Conservation (phyloP, 192 early-diverging fungal species). For the Phycomyces blakesleeanus region DNA sequence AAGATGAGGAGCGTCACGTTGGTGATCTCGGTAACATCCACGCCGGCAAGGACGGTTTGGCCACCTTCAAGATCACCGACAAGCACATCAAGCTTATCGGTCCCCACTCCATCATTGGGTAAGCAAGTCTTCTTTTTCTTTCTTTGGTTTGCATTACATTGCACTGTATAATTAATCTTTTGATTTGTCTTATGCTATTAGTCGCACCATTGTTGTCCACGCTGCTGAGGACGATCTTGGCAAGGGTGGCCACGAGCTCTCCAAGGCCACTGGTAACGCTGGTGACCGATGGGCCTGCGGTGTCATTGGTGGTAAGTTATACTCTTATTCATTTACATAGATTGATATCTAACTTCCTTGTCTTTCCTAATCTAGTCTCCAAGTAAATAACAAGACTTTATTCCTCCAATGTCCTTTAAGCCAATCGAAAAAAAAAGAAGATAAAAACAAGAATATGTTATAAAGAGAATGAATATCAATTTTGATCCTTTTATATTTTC, state of each 20-base stretch:
- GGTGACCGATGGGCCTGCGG: constrained; percentile 85
- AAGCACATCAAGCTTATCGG: constrained; percentile 70
- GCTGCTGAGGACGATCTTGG: constrained; percentile 84
- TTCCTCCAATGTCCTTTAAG: too few relatives aligned
- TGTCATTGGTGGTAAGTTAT: constrained; percentile 73
- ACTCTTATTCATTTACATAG: too few relatives aligned
- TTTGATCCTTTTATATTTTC: too few relatives aligned
- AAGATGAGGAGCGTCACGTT: constrained; percentile 65
- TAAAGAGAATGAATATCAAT: too few relatives aligned
- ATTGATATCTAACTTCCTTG: background rate
- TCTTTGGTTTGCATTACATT: too few relatives aligned
- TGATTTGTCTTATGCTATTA: too few relatives aligned
- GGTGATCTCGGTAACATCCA: constrained; percentile 90
- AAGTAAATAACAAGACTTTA: too few relatives aligned
- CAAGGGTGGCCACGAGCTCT: constrained; percentile 66
- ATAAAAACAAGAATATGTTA: too few relatives aligned
- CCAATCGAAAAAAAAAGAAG: too few relatives aligned
- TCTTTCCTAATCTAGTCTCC: background rate
- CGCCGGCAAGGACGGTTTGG: constrained; percentile 54
- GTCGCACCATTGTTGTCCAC: constrained; percentile 83
- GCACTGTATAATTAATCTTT: too few relatives aligned
- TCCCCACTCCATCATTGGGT: constrained; percentile 71
- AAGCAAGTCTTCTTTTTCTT: too few relatives aligned
- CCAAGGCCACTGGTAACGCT: constrained; percentile 81
- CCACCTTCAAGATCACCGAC: constrained; percentile 53